Conservation (phyloP, 176 grass and related monocot genomes). For the Oryza brachyantha region DNA sequence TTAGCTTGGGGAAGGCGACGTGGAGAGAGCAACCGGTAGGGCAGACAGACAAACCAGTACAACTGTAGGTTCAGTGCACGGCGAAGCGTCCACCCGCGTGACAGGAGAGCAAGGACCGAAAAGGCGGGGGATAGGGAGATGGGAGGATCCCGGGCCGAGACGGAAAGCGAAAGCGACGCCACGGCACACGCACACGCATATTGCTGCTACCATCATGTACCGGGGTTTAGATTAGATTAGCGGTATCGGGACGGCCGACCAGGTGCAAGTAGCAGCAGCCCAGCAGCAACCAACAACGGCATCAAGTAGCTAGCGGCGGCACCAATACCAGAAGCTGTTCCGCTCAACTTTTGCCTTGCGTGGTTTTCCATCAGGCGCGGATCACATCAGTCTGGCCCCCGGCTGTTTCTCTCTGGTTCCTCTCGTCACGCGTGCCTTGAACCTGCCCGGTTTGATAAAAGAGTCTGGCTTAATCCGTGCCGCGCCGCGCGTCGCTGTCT, state of each 20-base stretch:
- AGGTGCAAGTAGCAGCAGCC: not conserved
- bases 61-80: slow-evolving; percentile 50
- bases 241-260: slow-evolving; percentile 35
- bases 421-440: not conserved
- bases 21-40: not conserved
- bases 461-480: not conserved
- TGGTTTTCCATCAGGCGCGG: not conserved
- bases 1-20: not conserved
- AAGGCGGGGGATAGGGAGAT: not conserved
- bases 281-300: not conserved
- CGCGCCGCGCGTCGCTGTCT: not conserved
- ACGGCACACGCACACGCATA: not conserved
- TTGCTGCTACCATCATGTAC: not conserved
- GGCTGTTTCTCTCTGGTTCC: not conserved
- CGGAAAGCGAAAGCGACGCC: slow-evolving; percentile 32
- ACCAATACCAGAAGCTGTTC: slow-evolving; percentile 18
- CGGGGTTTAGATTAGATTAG: slow-evolving; percentile 21
- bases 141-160: not conserved
- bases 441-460: not conserved
- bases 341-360: not conserved
- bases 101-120: slow-evolving; percentile 33
- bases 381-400: not conserved
- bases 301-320: not conserved
- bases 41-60: slow-evolving; percentile 6
- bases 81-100: slow-evolving; percentile 23